Evolutionary conservation across 2,329 filamentous ascomycete species (phyloP).

Genomic region (Aspergillus tanneri): DNA sequence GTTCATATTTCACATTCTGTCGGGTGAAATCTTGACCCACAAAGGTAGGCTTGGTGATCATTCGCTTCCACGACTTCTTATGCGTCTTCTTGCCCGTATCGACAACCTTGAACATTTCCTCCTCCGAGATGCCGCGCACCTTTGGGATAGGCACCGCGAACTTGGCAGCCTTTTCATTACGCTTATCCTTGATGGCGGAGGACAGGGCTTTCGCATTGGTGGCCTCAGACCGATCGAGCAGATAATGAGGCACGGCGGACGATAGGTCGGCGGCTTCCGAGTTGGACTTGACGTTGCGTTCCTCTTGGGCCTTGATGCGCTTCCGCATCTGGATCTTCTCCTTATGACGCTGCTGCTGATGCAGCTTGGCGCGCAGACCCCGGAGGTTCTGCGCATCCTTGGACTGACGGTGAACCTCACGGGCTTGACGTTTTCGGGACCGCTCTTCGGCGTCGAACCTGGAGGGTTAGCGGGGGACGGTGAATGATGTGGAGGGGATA

Average conservation of each 20-base stretch:
- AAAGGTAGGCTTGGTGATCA: conserved; percentile 81
- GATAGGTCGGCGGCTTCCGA: conserved; percentile 70
- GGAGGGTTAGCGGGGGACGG: conserved; percentile 37
- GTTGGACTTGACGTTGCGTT: conserved; percentile 84
- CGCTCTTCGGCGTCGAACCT: conserved; percentile 85
- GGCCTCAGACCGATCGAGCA: conserved; percentile 77
- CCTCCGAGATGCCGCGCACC: conserved; percentile 88
- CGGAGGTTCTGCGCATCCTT: conserved; percentile 91
- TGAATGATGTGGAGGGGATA: not conserved
- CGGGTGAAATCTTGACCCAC: conserved; percentile 89
- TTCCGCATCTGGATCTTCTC: conserved; percentile 99
- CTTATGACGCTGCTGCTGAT: conserved; percentile 88
- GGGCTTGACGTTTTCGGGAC: conserved; percentile 77
- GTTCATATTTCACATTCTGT: conserved; percentile 73
- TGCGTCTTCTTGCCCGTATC: conserved; percentile 93
- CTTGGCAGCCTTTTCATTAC: conserved; percentile 87
- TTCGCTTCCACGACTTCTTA: conserved; percentile 70
- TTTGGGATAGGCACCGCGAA: conserved; percentile 92
- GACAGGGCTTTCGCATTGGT: conserved; percentile 72
- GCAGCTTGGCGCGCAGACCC: conserved; percentile 86
- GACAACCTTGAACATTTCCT: conserved; percentile 97
- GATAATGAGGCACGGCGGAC: conserved; percentile 84
- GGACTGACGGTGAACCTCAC: conserved; percentile 84
- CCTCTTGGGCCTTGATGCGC: conserved; percentile 89
- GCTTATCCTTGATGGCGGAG: conserved; percentile 92